These are phyloP conservation scores for Serendipita indica DNA, from an alignment of 768 basidiomycete species.

Conservation along the genomic window DNA sequence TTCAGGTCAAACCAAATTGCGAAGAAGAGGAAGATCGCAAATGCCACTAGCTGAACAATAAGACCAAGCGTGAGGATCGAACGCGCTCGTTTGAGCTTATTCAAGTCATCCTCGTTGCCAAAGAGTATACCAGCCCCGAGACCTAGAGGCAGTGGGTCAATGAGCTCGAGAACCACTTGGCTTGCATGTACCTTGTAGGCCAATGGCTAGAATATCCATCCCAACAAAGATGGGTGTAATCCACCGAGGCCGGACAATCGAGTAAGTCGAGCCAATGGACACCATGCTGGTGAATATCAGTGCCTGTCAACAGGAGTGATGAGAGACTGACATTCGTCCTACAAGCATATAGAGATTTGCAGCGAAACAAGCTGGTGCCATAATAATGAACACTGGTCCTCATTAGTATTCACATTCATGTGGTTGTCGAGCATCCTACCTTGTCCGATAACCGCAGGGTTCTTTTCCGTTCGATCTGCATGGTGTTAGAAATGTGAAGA, in stretches of 20 bases:
- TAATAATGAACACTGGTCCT: not conserved
- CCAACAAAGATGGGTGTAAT: constrained; percentile 2
- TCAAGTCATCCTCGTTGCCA: not conserved
- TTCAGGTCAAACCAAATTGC: not conserved
- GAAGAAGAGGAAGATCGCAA: constrained; percentile 1
- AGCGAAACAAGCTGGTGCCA: not conserved
- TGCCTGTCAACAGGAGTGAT: not conserved
- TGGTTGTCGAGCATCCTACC: not conserved
- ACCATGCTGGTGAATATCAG: not conserved
- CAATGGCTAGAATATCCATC: not conserved
- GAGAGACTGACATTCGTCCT: not conserved
- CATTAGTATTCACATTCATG: not conserved
- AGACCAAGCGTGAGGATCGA: not conserved
- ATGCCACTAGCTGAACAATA: not conserved
- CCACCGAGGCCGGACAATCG: constrained; percentile 1
- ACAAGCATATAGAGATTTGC: constrained; percentile 10
- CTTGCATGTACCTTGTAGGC: not conserved
- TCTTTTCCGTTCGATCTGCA: constrained; percentile 1
- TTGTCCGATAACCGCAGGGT: not conserved
- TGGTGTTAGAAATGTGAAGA: not conserved
- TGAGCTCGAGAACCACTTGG: no score
- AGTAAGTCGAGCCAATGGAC: not conserved
- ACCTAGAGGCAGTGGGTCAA: no score
- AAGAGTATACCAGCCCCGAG: not conserved
- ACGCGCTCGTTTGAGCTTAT: not conserved